Evolutionary conservation across 2,329 filamentous ascomycete genomes (phyloP).

Genomic region (Trichoderma asperellum): DNA sequence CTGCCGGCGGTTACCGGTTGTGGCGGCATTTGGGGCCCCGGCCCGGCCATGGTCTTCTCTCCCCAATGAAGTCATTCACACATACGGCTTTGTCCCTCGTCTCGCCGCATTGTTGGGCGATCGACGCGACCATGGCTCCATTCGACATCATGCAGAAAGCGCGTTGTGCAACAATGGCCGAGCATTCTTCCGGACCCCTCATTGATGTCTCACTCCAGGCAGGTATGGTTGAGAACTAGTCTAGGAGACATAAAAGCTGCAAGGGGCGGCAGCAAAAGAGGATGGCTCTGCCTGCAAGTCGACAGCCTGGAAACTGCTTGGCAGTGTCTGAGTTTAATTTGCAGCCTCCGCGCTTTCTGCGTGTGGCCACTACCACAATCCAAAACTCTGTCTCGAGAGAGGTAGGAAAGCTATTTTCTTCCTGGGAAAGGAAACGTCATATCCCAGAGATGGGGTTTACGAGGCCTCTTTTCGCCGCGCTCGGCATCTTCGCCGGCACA

Average conservation of each 20-base stretch:
- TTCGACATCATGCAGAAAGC: constrained; percentile 15
- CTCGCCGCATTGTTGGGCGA: not conserved
- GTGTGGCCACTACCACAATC: not conserved
- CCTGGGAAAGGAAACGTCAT: not conserved
- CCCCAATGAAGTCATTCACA: constrained; percentile 19
- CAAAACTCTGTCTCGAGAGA: not conserved
- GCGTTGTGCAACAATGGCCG: constrained; percentile 21
- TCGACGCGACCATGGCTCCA: constrained; percentile 14
- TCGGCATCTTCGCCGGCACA: constrained; percentile 14
- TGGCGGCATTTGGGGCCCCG: constrained; percentile 6
- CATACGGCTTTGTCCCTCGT: not conserved
- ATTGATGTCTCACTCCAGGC: constrained; percentile 15
- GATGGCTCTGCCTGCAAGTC: not conserved
- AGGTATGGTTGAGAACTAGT: not conserved
- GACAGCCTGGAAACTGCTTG: not conserved
- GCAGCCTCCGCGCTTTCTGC: not conserved
- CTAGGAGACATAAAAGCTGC: constrained; percentile 11
- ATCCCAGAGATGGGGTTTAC: not conserved
- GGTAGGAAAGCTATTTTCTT: not conserved
- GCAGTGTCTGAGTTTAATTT: not conserved
- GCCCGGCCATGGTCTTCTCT: not conserved
- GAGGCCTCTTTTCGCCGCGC: not conserved
- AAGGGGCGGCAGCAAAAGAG: not conserved
- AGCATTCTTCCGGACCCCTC: constrained; percentile 26
- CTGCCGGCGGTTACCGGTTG: constrained; percentile 13